Percentiles rank a stretch among this genome's conserved stretches.
phyloP scores from a whole-genome alignment of 768 basidiomycete genomes.

The Boletales sp. region DNA sequence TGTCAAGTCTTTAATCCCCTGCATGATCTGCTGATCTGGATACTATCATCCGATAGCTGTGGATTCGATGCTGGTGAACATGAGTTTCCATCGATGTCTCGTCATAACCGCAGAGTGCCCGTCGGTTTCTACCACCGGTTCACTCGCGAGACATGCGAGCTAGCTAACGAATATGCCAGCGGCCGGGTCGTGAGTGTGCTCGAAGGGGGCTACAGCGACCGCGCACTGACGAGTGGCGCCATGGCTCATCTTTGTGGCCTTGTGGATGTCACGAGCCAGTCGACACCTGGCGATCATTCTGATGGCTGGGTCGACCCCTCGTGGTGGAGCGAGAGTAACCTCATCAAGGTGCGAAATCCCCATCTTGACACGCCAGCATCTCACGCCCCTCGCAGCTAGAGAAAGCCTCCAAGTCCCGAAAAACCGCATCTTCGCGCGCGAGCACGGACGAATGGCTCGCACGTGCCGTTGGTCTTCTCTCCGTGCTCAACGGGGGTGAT shows the following conservation, averaged over 20 bases:
- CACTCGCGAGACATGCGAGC: constrained; percentile 59
- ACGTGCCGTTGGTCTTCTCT: constrained; percentile 38
- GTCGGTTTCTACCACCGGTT: constrained; percentile 83
- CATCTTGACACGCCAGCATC: not conserved
- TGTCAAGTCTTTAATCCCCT: constrained; percentile 2
- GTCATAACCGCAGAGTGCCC: constrained; percentile 88
- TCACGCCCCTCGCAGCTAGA: constrained; percentile 48
- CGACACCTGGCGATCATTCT: not conserved
- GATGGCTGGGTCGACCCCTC: constrained; percentile 32
- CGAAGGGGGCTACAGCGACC: constrained; percentile 94
- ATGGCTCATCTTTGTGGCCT: constrained; percentile 82
- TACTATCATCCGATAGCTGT: constrained; percentile 47
- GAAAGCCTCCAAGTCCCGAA: constrained; percentile 58
- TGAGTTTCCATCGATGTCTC: constrained; percentile 86
- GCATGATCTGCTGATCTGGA: not conserved
- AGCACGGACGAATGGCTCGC: constrained; percentile 55
- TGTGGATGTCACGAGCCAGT: constrained; percentile 18
- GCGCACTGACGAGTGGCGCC: constrained; percentile 78
- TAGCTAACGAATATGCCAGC: constrained; percentile 61
- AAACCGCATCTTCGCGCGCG: constrained; percentile 35
- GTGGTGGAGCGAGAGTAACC: constrained; percentile 68
- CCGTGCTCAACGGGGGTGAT: constrained; percentile 6
- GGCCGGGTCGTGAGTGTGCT: constrained; percentile 84
- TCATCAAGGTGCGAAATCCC: constrained; percentile 44
- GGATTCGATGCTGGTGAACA: constrained; percentile 96